Base-by-base conservation (phyloP, 2,329 filamentous ascomycete species). In the Drechmeria coniospora region DNA sequence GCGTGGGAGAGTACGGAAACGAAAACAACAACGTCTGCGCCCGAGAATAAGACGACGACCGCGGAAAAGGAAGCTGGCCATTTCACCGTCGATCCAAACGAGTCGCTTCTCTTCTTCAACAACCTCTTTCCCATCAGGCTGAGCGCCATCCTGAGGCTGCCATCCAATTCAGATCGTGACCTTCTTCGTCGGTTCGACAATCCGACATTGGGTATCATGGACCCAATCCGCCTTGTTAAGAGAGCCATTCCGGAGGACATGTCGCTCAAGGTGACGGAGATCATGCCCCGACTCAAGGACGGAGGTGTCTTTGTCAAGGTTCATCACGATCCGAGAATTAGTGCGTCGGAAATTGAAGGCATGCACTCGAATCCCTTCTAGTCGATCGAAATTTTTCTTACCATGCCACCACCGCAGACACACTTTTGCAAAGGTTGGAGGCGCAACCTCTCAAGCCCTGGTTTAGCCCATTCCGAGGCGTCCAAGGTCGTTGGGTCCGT, bases 271-370 rank as follows among this genome's bases (percentile, higher is more conserved):
- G 71, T 93, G 25, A 80, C 74, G 3, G 78, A 92, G 43, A 76
- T 94, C 11, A 52, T 94, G 12, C 84, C 86, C 1, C 68, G 84
- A 3, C 61, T 92, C 16, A 86, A 92, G 43, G 90, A 98, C 46
- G 90, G 90, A 11, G 90, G 90, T 9, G 83, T 82, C 1, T 95
- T 92, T 48, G 75, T 95, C 49, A 94, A 92, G 50, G 84, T 92
- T 46, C 66, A 65, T 11, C 69, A 64, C 29, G 52, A 57, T 21
- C 34, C 49, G 1, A 50, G 47, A 8, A 41, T 56, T 8, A 47
- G 53, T 4, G 43, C 54, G 3, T 47, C 55, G 25, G 42, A 61
- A 26, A 45, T 65, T 26, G 61, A 66, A 44, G 45, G 56, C 57
- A 41, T 18, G 38, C 39, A 32, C 23, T n/a, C n/a, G n/a, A n/a